These are phyloP conservation scores for Paramecium octaurelia DNA, from an alignment of 73 alveolate species.

Conservation along the genomic window DNA sequence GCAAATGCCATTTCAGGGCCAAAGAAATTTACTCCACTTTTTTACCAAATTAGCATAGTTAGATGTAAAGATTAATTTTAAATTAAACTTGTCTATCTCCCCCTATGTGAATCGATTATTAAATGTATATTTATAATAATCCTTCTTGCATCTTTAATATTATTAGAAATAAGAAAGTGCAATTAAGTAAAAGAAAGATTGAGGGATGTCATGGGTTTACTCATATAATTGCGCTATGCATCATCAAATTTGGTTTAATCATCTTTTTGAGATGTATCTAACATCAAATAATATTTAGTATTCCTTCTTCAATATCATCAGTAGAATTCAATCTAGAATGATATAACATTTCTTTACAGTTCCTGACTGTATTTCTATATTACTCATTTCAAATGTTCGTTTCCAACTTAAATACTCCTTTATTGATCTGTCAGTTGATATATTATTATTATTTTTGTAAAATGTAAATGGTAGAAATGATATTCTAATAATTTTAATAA, in stretches of 20 bases:
- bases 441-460: neutral
- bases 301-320: neutral
- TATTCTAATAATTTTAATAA: neutral
- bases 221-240: neutral
- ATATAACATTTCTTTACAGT: slow-evolving; percentile 1
- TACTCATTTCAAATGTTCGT: slow-evolving; percentile 24
- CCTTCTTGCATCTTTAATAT: neutral
- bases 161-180: no score
- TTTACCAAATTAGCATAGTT: neutral
- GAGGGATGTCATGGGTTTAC: no score
- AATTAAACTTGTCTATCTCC: neutral
- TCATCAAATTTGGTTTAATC: slow-evolving; percentile 18
- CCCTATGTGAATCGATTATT: neutral
- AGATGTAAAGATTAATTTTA: neutral
- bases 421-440: slow-evolving; percentile 27
- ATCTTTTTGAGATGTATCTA: slow-evolving; percentile 47
- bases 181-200: no score
- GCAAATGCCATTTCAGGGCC: neutral
- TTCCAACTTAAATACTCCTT: neutral
- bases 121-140: neutral
- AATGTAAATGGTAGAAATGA: neutral
- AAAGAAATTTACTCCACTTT: neutral
- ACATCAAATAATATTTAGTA: slow-evolving; percentile 19
- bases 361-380: neutral
- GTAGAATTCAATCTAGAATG: slow-evolving; percentile 20